A percentile compares a stretch with the other conserved stretches of the same genome.
These are phyloP conservation scores for Holtermanniella nyarrowii DNA, from an alignment of 768 basidiomycete genomes.

Conservation along the genomic window DNA sequence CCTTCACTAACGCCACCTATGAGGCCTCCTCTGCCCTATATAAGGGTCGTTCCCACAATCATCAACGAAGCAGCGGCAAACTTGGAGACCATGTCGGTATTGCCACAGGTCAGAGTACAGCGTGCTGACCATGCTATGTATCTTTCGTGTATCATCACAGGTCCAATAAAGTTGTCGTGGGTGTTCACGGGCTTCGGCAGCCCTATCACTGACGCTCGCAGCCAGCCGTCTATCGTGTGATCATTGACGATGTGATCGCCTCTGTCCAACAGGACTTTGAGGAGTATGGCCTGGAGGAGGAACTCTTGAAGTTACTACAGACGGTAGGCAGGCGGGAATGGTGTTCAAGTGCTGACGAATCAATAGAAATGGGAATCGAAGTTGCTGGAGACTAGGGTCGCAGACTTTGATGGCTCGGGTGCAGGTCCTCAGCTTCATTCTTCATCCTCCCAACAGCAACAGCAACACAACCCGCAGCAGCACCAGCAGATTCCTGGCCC, in stretches of 20 bases:
- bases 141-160: conserved; percentile 42
- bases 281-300: conserved; percentile 86
- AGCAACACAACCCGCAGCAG: conserved; percentile 5
- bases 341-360: neutral
- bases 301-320: conserved; percentile 78
- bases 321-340: conserved; percentile 50
- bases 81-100: neutral
- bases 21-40: neutral
- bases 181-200: conserved; percentile 45
- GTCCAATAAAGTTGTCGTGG: conserved; percentile 99
- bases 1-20: too few relatives aligned
- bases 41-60: too few relatives aligned
- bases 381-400: conserved; percentile 85
- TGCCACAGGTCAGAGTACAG: neutral
- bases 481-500: conserved; percentile 6
- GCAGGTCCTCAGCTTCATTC: conserved; percentile 45
- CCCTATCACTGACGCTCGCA: conserved; percentile 49
- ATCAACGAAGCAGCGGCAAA: neutral
- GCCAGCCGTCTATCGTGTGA: conserved; percentile 79
- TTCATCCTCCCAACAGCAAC: conserved; percentile 42
- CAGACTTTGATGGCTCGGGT: conserved; percentile 56
- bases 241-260: conserved; percentile 92
- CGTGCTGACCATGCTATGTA: neutral
- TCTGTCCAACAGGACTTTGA: conserved; percentile 89
- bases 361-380: conserved; percentile 91